Evolutionary conservation across 192 early-diverging fungal species (phyloP), one percentile per base, ranked within the genome.

Genomic region (Coemansia sp.): DNA sequence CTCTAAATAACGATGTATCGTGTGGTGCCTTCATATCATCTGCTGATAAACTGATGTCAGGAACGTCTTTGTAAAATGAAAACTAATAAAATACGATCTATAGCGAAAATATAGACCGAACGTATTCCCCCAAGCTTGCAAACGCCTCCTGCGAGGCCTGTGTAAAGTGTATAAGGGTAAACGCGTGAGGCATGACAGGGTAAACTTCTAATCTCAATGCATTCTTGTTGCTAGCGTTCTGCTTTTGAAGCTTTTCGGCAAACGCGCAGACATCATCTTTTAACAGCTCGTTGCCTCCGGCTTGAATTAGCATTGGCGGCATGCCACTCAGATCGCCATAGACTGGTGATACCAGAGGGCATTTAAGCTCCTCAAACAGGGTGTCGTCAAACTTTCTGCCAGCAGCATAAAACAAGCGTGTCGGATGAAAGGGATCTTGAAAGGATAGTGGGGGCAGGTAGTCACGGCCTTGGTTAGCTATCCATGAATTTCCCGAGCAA

Each of bases 261-360:
- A 83, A 74, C 6, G 53, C 66, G 19, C 54, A 43, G 19, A 77
- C 72, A 56, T 83, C 81, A 45, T 83, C 81, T 13, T 54, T 61
- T n/a, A 83, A 58, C 42, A 77, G 60, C 72, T 83, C 81, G 67
- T 77, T 63, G 40, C 57, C 37, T 52, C 81, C 81, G 56, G 72
- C 67, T 42, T 77, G 81, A 16, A 83, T 62, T 1, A 83, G 66
- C 71, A 83, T 74, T 50, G 81, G 75, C 6, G 81, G 81, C 69
- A 77, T 45, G 10, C 38, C 69, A 13, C 39, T 49, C 7, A 76
- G 54, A 32, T 76, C 68, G 38, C 79, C 74, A 42, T 71, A 82
- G 9, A 82, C 37, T 0, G 79, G 79, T 13, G 79, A 82, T 9
- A 82, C 69, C 18, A 82, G 62, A 6, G 79, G 79, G 21, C 79